Evolutionary conservation across 495 filamentous ascomycete genomes (phyloP).

Genomic region (Aspergillus bridgeri): DNA sequence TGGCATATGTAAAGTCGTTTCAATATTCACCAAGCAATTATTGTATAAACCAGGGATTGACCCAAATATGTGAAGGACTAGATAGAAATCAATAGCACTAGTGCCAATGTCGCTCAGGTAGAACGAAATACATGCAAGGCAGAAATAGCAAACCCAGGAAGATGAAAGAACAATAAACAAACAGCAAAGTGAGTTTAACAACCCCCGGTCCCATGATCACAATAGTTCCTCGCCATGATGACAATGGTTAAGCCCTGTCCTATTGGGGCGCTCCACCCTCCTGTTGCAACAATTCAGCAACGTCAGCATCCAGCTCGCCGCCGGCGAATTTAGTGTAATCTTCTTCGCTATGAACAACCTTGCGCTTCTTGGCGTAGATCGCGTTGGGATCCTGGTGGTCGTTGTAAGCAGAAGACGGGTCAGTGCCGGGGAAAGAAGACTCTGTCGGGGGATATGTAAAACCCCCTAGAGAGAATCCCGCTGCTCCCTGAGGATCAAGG

Average conservation of each 20-base stretch:
- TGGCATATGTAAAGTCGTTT: too few species aligned
- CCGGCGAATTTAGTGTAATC: constrained; percentile 67
- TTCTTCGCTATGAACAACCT: constrained; percentile 63
- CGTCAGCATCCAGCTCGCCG: constrained; percentile 74
- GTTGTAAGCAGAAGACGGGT: constrained; percentile 27
- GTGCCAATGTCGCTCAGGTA: not conserved
- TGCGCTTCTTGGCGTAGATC: constrained; percentile 64
- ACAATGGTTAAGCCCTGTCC: not conserved
- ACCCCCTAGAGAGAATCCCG: constrained; percentile 31
- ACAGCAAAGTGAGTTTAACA: not conserved
- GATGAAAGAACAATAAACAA: not conserved
- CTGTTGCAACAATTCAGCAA: constrained; percentile 71
- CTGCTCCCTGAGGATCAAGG: constrained; percentile 22
- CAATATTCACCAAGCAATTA: not conserved
- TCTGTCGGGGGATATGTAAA: constrained; percentile 29
- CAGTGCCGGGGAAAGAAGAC: not conserved
- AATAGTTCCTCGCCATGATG: not conserved
- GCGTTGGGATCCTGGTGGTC: constrained; percentile 38
- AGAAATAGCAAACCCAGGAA: too few species aligned
- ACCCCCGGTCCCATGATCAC: not conserved
- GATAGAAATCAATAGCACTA: not conserved
- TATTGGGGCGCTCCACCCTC: constrained; percentile 28
- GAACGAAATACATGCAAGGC: not conserved
- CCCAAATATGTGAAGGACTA: not conserved
- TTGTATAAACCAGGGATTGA: not conserved